phyloP scores from a whole-genome alignment of 2,329 filamentous ascomycete genomes.

The Fusarium staphyleae region DNA sequence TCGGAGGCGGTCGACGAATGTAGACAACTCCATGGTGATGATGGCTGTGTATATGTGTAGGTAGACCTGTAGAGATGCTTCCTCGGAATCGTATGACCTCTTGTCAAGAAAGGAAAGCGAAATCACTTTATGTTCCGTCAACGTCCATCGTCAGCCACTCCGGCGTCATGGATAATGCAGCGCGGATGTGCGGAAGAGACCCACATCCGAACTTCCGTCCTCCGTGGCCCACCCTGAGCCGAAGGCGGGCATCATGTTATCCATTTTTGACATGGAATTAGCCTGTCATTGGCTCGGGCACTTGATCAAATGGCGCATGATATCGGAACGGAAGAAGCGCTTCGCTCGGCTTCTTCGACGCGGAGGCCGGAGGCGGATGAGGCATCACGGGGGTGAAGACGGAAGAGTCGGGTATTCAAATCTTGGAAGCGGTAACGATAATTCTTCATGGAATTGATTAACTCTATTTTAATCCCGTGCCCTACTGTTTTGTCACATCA shows the following conservation, averaged over 20 bases:
- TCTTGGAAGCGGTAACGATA: not conserved
- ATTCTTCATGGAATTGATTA: not conserved
- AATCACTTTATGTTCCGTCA: conserved; percentile 42
- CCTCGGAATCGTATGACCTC: conserved; percentile 37
- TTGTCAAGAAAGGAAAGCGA: conserved; percentile 24
- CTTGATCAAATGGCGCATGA: conserved; percentile 8
- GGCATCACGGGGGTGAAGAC: not conserved
- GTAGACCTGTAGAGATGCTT: not conserved
- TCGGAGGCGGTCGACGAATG: conserved; percentile 51
- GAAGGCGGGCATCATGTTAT: conserved; percentile 26
- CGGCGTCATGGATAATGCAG: not conserved
- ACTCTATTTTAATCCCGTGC: conserved; percentile 12
- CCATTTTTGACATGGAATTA: conserved; percentile 20
- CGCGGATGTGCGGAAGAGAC: conserved; percentile 20
- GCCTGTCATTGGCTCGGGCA: conserved; percentile 17
- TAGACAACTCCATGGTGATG: conserved; percentile 49
- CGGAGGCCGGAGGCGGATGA: conserved; percentile 17
- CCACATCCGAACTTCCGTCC: conserved; percentile 44
- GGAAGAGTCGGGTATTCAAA: conserved; percentile 7
- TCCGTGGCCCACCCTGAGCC: conserved; percentile 25
- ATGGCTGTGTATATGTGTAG: not conserved
- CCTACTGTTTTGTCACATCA: not conserved
- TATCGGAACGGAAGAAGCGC: conserved; percentile 13
- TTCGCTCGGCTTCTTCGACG: conserved; percentile 6
- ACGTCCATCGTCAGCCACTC: conserved; percentile 12